Percentiles rank a stretch among this genome's conserved stretches.
Evolutionary conservation across 768 basidiomycete species (phyloP).

Genomic region (Agaricus blazei): DNA sequence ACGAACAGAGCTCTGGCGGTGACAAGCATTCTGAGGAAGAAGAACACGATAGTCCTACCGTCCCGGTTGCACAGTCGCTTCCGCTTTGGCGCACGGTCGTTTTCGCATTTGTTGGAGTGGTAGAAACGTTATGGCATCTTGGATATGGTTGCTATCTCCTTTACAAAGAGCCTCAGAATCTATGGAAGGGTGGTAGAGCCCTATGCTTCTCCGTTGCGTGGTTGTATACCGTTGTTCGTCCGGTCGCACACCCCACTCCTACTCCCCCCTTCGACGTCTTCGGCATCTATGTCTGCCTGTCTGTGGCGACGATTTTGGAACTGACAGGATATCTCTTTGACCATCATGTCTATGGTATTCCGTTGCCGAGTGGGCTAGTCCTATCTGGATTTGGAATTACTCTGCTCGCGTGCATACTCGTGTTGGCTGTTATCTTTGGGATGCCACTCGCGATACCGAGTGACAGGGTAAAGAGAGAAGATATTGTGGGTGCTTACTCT

Average conservation of each 20-base stretch:
- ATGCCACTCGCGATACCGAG: slow-evolving; percentile 73
- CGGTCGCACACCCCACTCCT: slow-evolving; percentile 43
- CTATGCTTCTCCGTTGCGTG: slow-evolving; percentile 53
- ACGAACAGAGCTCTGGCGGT: slow-evolving; percentile 17
- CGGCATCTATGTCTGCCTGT: slow-evolving; percentile 45
- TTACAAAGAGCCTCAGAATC: slow-evolving; percentile 25
- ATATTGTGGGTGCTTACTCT: slow-evolving; percentile 48
- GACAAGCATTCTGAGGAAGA: slow-evolving; percentile 17
- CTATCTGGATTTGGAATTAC: slow-evolving; percentile 33
- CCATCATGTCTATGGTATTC: slow-evolving; percentile 33
- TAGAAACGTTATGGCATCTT: slow-evolving; percentile 55
- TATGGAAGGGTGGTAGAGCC: slow-evolving; percentile 1
- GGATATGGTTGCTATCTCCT: slow-evolving; percentile 51
- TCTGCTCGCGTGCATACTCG: slow-evolving; percentile 33
- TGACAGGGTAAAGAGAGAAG: slow-evolving; percentile 37
- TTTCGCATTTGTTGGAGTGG: slow-evolving; percentile 51
- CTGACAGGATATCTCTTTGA: slow-evolving; percentile 55
- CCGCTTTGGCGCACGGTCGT: slow-evolving; percentile 59
- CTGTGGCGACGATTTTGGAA: slow-evolving; percentile 40
- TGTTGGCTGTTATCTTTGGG: slow-evolving; percentile 42
- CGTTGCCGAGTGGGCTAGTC: slow-evolving; percentile 30
- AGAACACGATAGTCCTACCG: slow-evolving; percentile 13
- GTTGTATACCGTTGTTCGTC: slow-evolving; percentile 60
- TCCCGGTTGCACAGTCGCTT: slow-evolving; percentile 20
- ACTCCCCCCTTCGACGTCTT: slow-evolving; percentile 67